phyloP scores from a whole-genome alignment of 2,329 filamentous ascomycete species.

The Aureobasidium sp. region DNA sequence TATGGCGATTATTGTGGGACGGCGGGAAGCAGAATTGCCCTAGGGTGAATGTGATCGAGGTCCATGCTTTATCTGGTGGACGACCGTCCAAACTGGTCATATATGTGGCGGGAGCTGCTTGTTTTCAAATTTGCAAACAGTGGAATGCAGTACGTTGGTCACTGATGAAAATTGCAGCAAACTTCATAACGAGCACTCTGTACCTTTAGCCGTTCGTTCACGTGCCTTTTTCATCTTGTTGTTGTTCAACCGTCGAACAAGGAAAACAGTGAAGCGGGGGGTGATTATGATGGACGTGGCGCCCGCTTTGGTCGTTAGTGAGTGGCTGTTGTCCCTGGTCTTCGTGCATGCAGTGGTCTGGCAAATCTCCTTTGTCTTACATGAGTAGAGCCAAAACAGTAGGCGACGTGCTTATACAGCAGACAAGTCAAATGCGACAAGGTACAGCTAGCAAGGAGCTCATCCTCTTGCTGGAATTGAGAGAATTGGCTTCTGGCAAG shows the following conservation, averaged over 20 bases:
- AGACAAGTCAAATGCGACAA: neutral
- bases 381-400: neutral
- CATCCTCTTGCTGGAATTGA: neutral
- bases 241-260: conserved; percentile 5
- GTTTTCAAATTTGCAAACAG: neutral
- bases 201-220: neutral
- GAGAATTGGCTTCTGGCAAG: neutral
- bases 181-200: neutral
- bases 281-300: conserved; percentile 11
- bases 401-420: neutral
- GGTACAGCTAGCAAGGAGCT: neutral
- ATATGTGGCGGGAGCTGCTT: neutral
- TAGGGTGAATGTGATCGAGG: neutral
- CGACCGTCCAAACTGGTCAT: neutral
- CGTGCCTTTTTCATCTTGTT: conserved; percentile 9
- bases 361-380: neutral
- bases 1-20: neutral
- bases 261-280: conserved; percentile 8
- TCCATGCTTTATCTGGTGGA: neutral
- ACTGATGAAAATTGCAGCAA: neutral
- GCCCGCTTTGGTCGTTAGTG: neutral
- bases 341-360: neutral
- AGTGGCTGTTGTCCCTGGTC: conserved; percentile 1
- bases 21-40: neutral
- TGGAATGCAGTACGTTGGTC: neutral